These are phyloP conservation scores for Galium porrigens DNA, from an alignment of 305 asterid species.

Conservation along the genomic window DNA sequence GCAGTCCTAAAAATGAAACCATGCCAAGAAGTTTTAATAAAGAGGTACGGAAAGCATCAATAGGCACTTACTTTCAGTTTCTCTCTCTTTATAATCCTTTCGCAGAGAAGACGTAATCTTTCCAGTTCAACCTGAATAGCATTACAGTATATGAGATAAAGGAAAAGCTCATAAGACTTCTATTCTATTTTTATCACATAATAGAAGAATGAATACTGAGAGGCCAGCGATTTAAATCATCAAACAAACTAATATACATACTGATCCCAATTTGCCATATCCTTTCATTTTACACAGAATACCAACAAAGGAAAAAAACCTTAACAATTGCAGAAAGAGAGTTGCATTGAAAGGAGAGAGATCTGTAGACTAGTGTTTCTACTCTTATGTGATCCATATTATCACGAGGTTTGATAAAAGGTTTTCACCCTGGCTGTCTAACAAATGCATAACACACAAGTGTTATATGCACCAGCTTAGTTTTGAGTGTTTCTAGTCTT, in stretches of 20 bases:
- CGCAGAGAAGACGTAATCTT: constrained; percentile 90
- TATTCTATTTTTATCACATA: neutral
- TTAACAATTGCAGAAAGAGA: neutral
- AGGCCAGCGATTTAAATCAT: neutral
- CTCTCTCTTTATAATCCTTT: constrained; percentile 82
- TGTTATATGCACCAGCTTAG: neutral
- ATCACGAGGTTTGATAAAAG: no score
- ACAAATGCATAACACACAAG: neutral
- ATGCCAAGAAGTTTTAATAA: neutral
- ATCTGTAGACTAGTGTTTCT: neutral
- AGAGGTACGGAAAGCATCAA: no score
- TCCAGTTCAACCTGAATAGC: constrained; percentile 76
- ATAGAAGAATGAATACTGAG: neutral
- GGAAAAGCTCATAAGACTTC: constrained; percentile 10
- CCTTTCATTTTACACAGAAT: neutral
- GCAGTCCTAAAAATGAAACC: neutral
- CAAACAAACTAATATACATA: neutral
- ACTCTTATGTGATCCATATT: no score
- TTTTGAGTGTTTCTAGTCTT: neutral
- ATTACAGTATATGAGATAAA: constrained; percentile 11
- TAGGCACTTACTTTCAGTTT: constrained; percentile 60
- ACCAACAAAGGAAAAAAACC: no score
- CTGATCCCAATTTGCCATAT: neutral
- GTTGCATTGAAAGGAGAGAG: neutral
- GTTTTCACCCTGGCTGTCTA: no score